Conservation (phyloP, 2,329 filamentous ascomycete genomes). For the Beauveria sp. region DNA sequence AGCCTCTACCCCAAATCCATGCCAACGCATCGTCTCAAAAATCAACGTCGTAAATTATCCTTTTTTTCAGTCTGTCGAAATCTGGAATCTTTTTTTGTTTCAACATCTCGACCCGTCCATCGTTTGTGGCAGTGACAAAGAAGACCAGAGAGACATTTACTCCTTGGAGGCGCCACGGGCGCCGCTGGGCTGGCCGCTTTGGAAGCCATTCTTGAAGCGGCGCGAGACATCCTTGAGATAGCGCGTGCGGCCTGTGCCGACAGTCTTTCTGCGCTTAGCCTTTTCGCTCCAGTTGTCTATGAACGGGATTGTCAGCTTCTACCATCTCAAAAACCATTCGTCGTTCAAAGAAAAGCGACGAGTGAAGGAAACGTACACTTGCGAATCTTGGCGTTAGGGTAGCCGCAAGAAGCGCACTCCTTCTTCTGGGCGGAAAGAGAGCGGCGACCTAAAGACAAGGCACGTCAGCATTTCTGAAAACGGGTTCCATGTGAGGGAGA, state of each 20-base stretch:
- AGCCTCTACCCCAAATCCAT: not conserved
- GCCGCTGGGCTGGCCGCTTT: slow-evolving; percentile 78
- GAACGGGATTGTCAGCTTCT: not conserved
- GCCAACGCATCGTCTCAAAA: not conserved
- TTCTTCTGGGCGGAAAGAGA: slow-evolving; percentile 99
- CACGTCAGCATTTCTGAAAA: slow-evolving; percentile 9
- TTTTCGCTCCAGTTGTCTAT: slow-evolving; percentile 99
- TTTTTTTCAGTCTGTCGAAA: slow-evolving; percentile 14
- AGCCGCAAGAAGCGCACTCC: slow-evolving; percentile 91
- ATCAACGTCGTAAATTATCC: slow-evolving; percentile 6
- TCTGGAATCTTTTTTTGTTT: not conserved
- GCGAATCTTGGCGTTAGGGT: slow-evolving; percentile 92
- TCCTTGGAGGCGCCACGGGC: slow-evolving; percentile 53
- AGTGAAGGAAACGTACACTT: slow-evolving; percentile 79
- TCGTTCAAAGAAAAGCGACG: not conserved
- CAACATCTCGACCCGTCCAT: not conserved
- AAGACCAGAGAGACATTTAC: slow-evolving; percentile 16
- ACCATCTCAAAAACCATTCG: too few relatives aligned
- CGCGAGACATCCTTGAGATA: slow-evolving; percentile 89
- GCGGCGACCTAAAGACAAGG: slow-evolving; percentile 61
- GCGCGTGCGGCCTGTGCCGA: slow-evolving; percentile 91
- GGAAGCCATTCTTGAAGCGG: slow-evolving; percentile 98
- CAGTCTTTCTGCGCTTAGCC: slow-evolving; percentile 99
- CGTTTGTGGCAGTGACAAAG: not conserved
- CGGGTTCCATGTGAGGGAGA: too few relatives aligned